A percentile compares a stretch with the other conserved stretches of the same genome.
Evolutionary conservation across 495 filamentous ascomycete species (phyloP).

Genomic region (Penicillium pulvis): DNA sequence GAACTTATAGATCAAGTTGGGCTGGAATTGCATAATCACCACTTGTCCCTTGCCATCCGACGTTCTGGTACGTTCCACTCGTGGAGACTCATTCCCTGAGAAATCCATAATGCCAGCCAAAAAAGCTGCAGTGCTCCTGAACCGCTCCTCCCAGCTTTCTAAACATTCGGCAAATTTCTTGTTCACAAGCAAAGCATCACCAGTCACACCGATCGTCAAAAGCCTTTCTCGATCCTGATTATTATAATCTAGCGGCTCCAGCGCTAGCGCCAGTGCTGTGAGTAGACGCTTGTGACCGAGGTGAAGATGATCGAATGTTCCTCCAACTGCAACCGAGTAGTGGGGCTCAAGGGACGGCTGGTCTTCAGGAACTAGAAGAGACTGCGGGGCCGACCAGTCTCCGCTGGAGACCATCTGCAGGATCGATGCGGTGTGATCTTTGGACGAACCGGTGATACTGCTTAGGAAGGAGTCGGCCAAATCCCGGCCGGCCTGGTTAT

Average conservation of each 20-base stretch:
- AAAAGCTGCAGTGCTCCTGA: conserved; percentile 67
- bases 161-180: conserved; percentile 85
- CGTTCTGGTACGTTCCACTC: conserved; percentile 34
- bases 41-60: conserved; percentile 54
- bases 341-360: conserved; percentile 33
- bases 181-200: conserved; percentile 78
- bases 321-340: conserved; percentile 76
- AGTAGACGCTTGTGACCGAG: conserved; percentile 93
- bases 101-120: conserved; percentile 69
- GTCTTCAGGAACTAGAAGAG: conserved; percentile 28
- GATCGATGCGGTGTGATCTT: conserved; percentile 24
- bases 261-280: conserved; percentile 75
- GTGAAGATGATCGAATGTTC: conserved; percentile 96
- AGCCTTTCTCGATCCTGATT: conserved; percentile 38
- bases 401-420: conserved; percentile 35
- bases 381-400: conserved; percentile 27
- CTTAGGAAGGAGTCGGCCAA: conserved; percentile 34
- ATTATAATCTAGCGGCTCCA: conserved; percentile 47
- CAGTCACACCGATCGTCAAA: conserved; percentile 84
- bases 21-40: conserved; percentile 49
- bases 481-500: conserved; percentile 57
- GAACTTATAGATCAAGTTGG: conserved; percentile 61
- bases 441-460: conserved; percentile 23
- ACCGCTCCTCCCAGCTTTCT: conserved; percentile 75
- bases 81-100: conserved; percentile 27